Base-by-base conservation (phyloP, 176 grass and related monocot genomes). In the Triticum monococcum region DNA sequence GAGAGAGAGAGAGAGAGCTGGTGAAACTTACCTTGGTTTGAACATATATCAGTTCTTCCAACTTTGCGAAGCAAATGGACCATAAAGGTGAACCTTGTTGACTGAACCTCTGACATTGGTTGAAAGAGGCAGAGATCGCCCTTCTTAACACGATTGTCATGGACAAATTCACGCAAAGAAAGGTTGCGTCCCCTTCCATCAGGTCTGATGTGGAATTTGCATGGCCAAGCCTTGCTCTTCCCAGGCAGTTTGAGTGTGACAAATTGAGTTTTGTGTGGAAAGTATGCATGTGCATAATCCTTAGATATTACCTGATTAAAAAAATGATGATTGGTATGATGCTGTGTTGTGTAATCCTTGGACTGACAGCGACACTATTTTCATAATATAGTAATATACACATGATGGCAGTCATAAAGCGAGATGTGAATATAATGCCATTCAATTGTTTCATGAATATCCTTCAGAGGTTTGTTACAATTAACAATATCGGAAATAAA, bases 101-200 rank as follows among this genome's bases (percentile, higher is more conserved):
- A 73, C 5, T 73, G 22, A 73, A 45, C 37, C 63, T 22, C 74
- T 48, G 56, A 90, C 67, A 32, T 26, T 0, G 81, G 90, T 48
- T 50, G 60, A 80, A 92, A 76, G 11, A 83, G 17, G 85, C 93
- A 92, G 23, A 86, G 63, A 50, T 94, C 87, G 5, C 74, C 87
- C 23, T 80, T 81, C n/a, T 61, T 80, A 23, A 94, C 54, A 48
- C 41, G 83, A 57, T 92, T 92, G 28, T 94, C 90, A 20, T 0
- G 22, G 43, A 90, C 90, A 43, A 92, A 94, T 20, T 62, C 38
- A 66, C 56, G 23, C 40, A 43, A 73, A 14, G 12, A 43, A 25
- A 73, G 70, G 11, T 8, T 73, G 37, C 22, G n/a, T 45, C 70
- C 38, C 5, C 2, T 73, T 73, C 70, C 70, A 41, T 72, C 37